Evolutionary conservation across 169 alveolate genomes (phyloP), one percentile per base, ranked within the genome.

Genomic region (Cryptosporidium parvum): DNA sequence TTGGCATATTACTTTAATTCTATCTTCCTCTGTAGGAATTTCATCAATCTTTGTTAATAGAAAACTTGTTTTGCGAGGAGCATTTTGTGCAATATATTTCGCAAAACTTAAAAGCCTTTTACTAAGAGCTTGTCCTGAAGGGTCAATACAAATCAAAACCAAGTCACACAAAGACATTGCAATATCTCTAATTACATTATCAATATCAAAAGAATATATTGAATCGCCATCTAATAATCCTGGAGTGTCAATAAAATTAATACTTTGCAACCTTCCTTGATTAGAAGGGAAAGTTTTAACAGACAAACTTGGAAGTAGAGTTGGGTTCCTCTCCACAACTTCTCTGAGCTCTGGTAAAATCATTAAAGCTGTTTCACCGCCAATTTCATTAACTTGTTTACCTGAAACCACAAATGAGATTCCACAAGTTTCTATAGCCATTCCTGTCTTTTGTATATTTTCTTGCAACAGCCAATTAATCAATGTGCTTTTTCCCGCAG

Each of bases 231-330:
- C 97, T 33, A 93, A 92, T 26, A 94, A 84, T 16, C 97, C 97
- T 5, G 96, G 96, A 10, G 96, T 94, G 44, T 94, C 97, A 44
- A 94, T 92, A 75, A 94, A 92, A 65, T 94, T 93, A 18, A 93
- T 56, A 35, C 26, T 42, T 18, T 85, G 61, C 44, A 92, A 61
- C 35, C 70, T 69, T 29, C 65, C 86, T 23, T 67, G 85, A 33
- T 23, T 67, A 4, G 44, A 71, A 5, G 86, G 69, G 0, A 86
- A 84, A 69, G 86, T 85, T 75, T 93, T 94, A 5, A 94, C 92
- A 67, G 92, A 70, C 45, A 93, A 84, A 73, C 91, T 87, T 45
- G 84, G 53, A 53, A 92, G 59, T 37, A 91, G 70, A 68, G 89
- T 94, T 8, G 93, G 73, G 68, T 93, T 71, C 23, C 86, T 67